Evolutionary conservation across 176 grass and related monocot genomes (phyloP).

Genomic region (Alloteropsis semialata): DNA sequence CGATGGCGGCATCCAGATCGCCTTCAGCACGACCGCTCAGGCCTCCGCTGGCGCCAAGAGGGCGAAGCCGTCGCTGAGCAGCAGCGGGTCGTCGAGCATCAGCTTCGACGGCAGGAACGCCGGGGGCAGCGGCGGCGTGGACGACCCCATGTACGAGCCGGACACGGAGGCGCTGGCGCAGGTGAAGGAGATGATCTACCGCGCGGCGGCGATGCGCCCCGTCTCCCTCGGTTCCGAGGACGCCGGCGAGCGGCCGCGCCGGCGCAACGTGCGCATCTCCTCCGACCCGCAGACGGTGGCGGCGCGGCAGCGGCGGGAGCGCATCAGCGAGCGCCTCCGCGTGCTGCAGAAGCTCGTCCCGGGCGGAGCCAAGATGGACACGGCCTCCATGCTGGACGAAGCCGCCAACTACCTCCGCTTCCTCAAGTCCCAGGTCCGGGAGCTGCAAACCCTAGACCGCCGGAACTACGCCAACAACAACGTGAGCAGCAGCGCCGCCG

Average conservation of each 20-base stretch:
- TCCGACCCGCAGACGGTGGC: constrained; percentile 82
- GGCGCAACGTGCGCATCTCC: constrained; percentile 79
- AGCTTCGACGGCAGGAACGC: constrained; percentile 46
- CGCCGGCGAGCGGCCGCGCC: constrained; percentile 44
- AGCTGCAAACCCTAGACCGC: constrained; percentile 68
- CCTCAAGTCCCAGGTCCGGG: constrained; percentile 70
- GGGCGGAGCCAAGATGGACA: constrained; percentile 81
- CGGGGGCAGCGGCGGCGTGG: not conserved
- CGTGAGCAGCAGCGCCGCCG: not conserved
- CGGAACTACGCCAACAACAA: constrained; percentile 3
- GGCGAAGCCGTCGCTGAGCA: constrained; percentile 31
- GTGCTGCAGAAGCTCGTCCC: constrained; percentile 81
- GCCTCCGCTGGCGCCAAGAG: constrained; percentile 12
- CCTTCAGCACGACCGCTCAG: constrained; percentile 22
- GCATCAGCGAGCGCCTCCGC: constrained; percentile 74
- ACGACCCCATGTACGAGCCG: constrained; percentile 42
- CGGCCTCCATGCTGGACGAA: constrained; percentile 90
- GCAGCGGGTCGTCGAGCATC: constrained; percentile 47
- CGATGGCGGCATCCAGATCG: constrained; percentile 54
- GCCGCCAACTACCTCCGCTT: constrained; percentile 84
- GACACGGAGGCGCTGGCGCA: constrained; percentile 82
- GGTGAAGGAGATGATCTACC: constrained; percentile 91
- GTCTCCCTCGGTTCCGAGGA: constrained; percentile 48
- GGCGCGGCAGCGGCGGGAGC: constrained; percentile 68
- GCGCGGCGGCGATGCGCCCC: constrained; percentile 64